Evolutionary conservation across 495 filamentous ascomycete species (phyloP).

Genomic region (Penicillium pulvis): DNA sequence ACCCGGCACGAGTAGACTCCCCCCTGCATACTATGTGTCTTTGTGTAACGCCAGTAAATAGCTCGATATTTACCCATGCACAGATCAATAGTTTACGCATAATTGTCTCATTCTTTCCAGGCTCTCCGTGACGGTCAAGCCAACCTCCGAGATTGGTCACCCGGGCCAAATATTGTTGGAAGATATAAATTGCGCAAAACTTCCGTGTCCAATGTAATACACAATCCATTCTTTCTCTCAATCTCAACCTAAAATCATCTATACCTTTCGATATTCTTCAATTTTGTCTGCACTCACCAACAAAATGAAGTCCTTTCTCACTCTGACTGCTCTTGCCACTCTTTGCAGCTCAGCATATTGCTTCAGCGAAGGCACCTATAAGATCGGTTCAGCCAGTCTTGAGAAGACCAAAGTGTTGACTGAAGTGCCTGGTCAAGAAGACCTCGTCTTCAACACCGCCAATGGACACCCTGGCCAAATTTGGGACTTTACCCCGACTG

Average conservation of each 20-base stretch:
- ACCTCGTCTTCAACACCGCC: background rate
- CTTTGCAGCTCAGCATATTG: background rate
- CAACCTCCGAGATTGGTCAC: background rate
- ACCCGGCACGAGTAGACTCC: background rate
- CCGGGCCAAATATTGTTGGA: background rate
- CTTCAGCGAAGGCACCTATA: background rate
- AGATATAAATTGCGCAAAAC: background rate
- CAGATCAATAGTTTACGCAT: background rate
- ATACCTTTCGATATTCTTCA: background rate
- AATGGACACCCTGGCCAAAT: background rate
- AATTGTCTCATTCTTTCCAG: background rate
- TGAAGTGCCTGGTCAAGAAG: background rate
- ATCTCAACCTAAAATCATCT: background rate
- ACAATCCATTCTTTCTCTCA: background rate
- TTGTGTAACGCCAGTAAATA: background rate
- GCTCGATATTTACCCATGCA: background rate
- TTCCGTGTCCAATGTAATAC: background rate
- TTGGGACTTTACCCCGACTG: background rate
- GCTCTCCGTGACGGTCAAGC: background rate
- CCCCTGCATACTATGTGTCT: background rate
- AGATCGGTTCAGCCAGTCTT: background rate
- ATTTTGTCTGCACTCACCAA: background rate
- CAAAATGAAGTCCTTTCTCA: background rate
- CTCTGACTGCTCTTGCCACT: background rate
- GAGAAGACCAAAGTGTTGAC: background rate